phyloP scores from a whole-genome alignment of 345 rosid genomes.

The Durio zibethinus region DNA sequence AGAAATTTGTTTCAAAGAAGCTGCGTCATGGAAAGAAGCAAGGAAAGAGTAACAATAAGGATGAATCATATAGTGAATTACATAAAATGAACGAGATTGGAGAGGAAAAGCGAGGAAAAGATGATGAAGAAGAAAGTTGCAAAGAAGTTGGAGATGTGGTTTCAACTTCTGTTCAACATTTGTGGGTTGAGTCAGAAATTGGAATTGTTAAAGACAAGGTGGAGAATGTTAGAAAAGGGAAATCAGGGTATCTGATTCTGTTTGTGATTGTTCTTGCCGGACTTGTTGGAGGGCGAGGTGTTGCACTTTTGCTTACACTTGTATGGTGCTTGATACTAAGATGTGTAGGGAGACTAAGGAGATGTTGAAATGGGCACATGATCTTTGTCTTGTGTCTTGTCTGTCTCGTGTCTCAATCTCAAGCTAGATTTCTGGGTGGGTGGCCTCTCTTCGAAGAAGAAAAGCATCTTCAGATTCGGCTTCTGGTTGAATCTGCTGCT shows the following conservation, averaged over 20 bases:
- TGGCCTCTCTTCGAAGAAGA: background rate
- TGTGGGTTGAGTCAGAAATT: background rate
- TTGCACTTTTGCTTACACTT: constrained; percentile 53
- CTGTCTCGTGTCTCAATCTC: background rate
- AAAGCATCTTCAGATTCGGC: too few species aligned
- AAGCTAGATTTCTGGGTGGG: background rate
- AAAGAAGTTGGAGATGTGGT: constrained; percentile 11
- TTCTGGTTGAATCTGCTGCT: background rate
- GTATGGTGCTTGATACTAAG: constrained; percentile 33
- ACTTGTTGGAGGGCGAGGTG: constrained; percentile 50
- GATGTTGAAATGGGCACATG: background rate
- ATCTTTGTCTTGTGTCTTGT: background rate
- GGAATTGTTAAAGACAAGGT: too few species aligned
- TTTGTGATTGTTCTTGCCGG: constrained; percentile 56
- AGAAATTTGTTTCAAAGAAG: constrained; percentile 65
- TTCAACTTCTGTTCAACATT: too few species aligned
- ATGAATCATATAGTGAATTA: too few species aligned
- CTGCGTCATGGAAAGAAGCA: constrained; percentile 41
- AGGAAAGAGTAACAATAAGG: constrained; percentile 24
- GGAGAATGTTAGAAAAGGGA: constrained; percentile 19
- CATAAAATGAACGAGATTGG: constrained; percentile 6
- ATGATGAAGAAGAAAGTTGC: constrained; percentile 14
- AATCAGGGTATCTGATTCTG: constrained; percentile 32
- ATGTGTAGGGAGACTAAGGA: background rate
- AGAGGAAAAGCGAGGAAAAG: constrained; percentile 5